Evolutionary conservation across 2,329 filamentous ascomycete genomes (phyloP), one percentile per base, ranked within the genome.

Genomic region (Fusarium circinatum): DNA sequence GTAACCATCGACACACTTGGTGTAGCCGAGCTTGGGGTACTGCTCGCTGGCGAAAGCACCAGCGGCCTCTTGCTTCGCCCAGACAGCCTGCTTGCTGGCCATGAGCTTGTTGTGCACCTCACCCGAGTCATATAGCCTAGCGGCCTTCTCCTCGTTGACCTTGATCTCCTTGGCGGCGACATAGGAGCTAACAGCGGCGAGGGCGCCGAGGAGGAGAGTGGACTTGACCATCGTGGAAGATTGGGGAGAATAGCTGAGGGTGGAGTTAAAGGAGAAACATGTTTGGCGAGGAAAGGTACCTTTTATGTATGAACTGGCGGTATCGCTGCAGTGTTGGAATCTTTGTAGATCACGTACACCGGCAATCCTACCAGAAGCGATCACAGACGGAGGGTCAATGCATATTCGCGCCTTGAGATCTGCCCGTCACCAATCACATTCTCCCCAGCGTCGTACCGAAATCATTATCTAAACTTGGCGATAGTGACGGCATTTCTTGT

Each of bases 1-100:
- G 18, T 82, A 75, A 8, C 86, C 86, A 28, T 85, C 79, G 14
- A 81, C 78, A 71, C 86, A 88, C 32, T 72, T 68, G 12, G 81
- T 81, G 73, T 81, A 84, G 20, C 81, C 82, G 11, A 84, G 79
- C 55, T 80, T 79, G 8, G 82, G 83, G 38, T 80, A 84, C 39
- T 79, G 76, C 6, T 79, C 75, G 47, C 81, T 82, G 14, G 80
- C 76, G 63, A 84, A 83, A 5, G 73, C 66, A 36, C 83, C 83
- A 15, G 79, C 75, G 10, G 75, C 80, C 30, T 78, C 75, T 42
- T 83, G 80, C 30, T 75, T 76, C 12, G 74, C 79, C 82, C 82
- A 83, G 58, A 79, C 78, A 44, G 71, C 78, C 80, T 81, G 11
- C 47, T 77, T 77, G 8, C 20, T 58, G 32, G 60, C 66, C 74